Evolutionary conservation across 2,329 filamentous ascomycete species (phyloP), one percentile per base, ranked within the genome.

Genomic region (Neonectria faginata): DNA sequence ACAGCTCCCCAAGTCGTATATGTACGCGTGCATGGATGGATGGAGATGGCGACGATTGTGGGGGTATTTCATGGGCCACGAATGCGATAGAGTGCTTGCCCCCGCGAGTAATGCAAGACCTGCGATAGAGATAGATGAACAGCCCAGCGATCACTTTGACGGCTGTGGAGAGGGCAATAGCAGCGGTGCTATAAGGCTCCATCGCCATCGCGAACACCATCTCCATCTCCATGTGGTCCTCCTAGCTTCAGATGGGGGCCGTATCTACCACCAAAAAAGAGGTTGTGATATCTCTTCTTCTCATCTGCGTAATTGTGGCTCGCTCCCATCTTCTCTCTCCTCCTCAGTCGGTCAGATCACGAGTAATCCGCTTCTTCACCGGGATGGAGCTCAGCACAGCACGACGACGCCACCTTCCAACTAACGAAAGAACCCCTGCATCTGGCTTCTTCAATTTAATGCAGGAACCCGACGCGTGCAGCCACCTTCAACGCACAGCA

Each of bases 391-490:
- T 42, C 39, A 42, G 39, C 39, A 42, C 39, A 20, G n/a, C 56
- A 56, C 59, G n/a, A 67, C 55, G 29, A 67, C 33, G 22, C 54
- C 61, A 50, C 41, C 10, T 18, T 41, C 54, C 25, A 18, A 11
- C 47, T 48, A 54, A 25, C 41, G 56, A 61, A 61, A 42, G 42
- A 41, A 25, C 70, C 65, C 69, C 69, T 73, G 69, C 69, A 56
- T 62, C 56, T 52, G 27, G 36, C 44, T 51, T 60, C 61, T 20
- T 62, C 47, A 60, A 56, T 60, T 73, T 65, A 65, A 73, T 73
- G 71, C 71, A 73, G 71, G 71, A 73, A 73, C 71, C 69, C 70
- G 70, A 65, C 55, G 33, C 42, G 62, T 66, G 48, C 57, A 59
- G 53, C 64, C 48, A 51, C 48, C 60, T 66, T 51, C 60, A 44